Evolutionary conservation across 2,329 filamentous ascomycete genomes (phyloP).

Genomic region (Immersiporthe knoxdaviesiana): DNA sequence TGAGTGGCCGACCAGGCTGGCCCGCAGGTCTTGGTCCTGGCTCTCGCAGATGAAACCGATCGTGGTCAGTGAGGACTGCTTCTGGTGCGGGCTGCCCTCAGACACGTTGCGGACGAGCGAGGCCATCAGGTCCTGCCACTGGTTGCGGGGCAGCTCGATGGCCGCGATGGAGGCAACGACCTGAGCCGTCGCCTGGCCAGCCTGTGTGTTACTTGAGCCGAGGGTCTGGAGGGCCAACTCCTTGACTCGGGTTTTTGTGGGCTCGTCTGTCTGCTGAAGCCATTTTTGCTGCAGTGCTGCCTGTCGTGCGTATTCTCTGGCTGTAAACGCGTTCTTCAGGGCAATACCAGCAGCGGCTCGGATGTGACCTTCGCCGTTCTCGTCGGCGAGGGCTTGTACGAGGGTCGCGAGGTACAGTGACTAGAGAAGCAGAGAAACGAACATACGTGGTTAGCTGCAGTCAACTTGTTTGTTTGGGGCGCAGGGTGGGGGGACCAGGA

Average conservation of each 20-base stretch:
- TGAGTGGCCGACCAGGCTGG: constrained; percentile 81
- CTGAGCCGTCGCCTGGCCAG: constrained; percentile 87
- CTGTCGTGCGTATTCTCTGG: constrained; percentile 85
- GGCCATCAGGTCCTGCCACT: constrained; percentile 92
- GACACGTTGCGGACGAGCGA: constrained; percentile 91
- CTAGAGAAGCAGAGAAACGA: constrained; percentile 53
- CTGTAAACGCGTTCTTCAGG: constrained; percentile 96
- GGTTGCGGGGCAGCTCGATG: constrained; percentile 89
- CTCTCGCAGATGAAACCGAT: constrained; percentile 99
- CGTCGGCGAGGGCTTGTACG: constrained; percentile 92
- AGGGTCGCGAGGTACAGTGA: constrained; percentile 91
- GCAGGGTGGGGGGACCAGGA: constrained; percentile 35
- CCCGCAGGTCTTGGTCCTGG: constrained; percentile 83
- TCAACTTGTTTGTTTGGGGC: constrained; percentile 19
- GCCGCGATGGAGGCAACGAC: constrained; percentile 93
- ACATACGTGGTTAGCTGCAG: constrained; percentile 21
- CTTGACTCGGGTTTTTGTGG: constrained; percentile 88
- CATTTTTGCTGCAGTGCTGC: constrained; percentile 93
- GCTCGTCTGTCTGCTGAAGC: constrained; percentile 78
- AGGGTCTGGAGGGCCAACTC: constrained; percentile 87
- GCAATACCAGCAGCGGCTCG: constrained; percentile 94
- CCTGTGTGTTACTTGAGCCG: constrained; percentile 75
- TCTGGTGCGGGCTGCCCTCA: constrained; percentile 81
- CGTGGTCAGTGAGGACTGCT: constrained; percentile 92
- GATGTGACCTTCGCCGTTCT: constrained; percentile 79